Evolutionary conservation across 805 yeast genomes (phyloP).

Genomic region (Lipomyces japonicus): DNA sequence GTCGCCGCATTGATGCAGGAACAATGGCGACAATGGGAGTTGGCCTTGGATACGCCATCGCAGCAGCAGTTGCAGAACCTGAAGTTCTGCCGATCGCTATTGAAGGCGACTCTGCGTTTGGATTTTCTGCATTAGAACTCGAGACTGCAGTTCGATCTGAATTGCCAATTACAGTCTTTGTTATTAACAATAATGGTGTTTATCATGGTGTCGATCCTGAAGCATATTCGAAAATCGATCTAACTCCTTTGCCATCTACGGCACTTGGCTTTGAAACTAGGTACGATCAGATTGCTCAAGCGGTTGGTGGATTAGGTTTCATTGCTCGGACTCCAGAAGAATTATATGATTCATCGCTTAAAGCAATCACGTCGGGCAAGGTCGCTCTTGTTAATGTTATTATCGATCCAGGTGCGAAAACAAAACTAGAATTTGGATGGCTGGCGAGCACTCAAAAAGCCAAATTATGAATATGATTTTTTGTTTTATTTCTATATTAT

Average conservation of each 20-base stretch:
- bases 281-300: constrained; percentile 51
- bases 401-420: constrained; percentile 56
- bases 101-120: constrained; percentile 76
- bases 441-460: constrained; percentile 48
- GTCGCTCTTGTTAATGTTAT: constrained; percentile 56
- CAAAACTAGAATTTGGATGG: constrained; percentile 62
- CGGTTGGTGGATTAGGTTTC: constrained; percentile 57
- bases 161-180: constrained; percentile 53
- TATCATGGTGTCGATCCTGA: constrained; percentile 56
- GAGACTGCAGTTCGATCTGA: constrained; percentile 60
- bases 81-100: constrained; percentile 51
- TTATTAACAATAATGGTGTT: constrained; percentile 73
- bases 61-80: constrained; percentile 35
- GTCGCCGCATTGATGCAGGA: constrained; percentile 63
- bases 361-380: constrained; percentile 39
- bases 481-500: neutral
- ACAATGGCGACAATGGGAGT: constrained; percentile 78
- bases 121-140: constrained; percentile 68
- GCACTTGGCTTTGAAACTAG: constrained; percentile 54
- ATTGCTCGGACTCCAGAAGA: constrained; percentile 45
- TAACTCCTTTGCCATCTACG: constrained; percentile 50
- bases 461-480: constrained; percentile 30
- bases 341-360: constrained; percentile 36
- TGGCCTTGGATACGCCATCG: constrained; percentile 66
- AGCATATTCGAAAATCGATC: constrained; percentile 30